Evolutionary conservation across 2,329 filamentous ascomycete species (phyloP).

Genomic region (Scytalidium lignicola): DNA sequence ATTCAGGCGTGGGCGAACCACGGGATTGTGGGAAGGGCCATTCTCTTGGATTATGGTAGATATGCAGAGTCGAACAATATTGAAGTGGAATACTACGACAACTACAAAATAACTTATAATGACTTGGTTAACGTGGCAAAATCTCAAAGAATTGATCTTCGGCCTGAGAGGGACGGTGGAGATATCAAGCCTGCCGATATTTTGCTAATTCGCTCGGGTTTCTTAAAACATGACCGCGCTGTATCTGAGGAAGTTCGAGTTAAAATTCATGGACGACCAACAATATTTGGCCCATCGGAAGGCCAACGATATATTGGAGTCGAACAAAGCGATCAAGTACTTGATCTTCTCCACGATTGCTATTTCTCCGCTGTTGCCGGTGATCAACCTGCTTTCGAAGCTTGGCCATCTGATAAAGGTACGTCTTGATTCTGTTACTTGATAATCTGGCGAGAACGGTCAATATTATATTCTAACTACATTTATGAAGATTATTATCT

Average conservation of each 20-base stretch:
- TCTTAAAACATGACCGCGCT: constrained; percentile 27
- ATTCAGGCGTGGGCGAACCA: constrained; percentile 13
- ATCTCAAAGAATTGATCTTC: constrained; percentile 2
- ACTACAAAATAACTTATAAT: background rate
- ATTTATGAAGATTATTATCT: constrained; percentile 6
- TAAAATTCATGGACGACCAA: too few relatives aligned
- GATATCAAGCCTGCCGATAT: constrained; percentile 43
- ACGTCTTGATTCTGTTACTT: too few relatives aligned
- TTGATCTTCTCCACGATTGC: constrained; percentile 32
- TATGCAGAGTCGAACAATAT: constrained; percentile 29
- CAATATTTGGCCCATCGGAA: background rate
- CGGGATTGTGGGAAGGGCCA: constrained; percentile 49
- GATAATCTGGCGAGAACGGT: too few relatives aligned
- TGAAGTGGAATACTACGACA: constrained; percentile 18
- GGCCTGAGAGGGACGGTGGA: constrained; percentile 34
- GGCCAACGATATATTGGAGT: constrained; percentile 41
- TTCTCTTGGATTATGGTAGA: constrained; percentile 45
- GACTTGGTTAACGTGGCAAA: constrained; percentile 1
- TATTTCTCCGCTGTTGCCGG: constrained; percentile 34
- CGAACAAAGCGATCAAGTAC: constrained; percentile 35
- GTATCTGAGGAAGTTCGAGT: too few relatives aligned
- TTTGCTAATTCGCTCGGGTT: constrained; percentile 41
- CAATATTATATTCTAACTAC: too few relatives aligned
- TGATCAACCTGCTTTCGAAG: constrained; percentile 33
- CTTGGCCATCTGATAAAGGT: constrained; percentile 11